Evolutionary conservation across 305 asterid genomes (phyloP).

Genomic region (Caryopteris hybrid): DNA sequence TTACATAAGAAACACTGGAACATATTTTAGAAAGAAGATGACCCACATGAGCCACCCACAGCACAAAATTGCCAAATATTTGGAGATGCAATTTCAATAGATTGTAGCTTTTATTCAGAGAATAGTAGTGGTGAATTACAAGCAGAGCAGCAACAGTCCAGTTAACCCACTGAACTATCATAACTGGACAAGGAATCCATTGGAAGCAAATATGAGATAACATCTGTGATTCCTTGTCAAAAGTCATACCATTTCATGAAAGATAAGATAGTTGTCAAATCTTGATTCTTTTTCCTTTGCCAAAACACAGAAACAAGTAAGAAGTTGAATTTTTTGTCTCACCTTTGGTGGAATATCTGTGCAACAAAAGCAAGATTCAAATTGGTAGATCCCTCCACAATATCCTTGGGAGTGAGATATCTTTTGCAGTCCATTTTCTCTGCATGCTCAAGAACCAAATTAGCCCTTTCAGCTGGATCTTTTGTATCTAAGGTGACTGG

Average conservation of each 20-base stretch:
- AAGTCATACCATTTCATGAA: not conserved
- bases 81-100: slow-evolving; percentile 6
- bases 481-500: slow-evolving; percentile 76
- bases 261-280: slow-evolving; percentile 14
- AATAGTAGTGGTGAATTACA: not conserved
- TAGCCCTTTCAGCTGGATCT: slow-evolving; percentile 83
- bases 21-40: not conserved
- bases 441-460: slow-evolving; percentile 93
- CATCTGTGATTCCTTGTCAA: slow-evolving; percentile 1
- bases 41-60: not conserved
- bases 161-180: slow-evolving; percentile 5
- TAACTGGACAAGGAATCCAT: not conserved
- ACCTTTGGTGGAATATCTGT: slow-evolving; percentile 96
- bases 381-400: slow-evolving; percentile 81
- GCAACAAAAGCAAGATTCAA: slow-evolving; percentile 97
- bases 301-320: not conserved
- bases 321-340: slow-evolving; percentile 5
- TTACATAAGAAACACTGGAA: not conserved
- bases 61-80: not conserved
- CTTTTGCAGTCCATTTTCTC: slow-evolving; percentile 97
- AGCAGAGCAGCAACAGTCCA: slow-evolving; percentile 3
- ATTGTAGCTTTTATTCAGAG: slow-evolving; percentile 10
- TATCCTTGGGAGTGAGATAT: slow-evolving; percentile 81
- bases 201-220: slow-evolving; percentile 12
- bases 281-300: not conserved